These are phyloP conservation scores for Coelastrella sp. DNA, from an alignment of 139 green algal species.

Conservation along the genomic window DNA sequence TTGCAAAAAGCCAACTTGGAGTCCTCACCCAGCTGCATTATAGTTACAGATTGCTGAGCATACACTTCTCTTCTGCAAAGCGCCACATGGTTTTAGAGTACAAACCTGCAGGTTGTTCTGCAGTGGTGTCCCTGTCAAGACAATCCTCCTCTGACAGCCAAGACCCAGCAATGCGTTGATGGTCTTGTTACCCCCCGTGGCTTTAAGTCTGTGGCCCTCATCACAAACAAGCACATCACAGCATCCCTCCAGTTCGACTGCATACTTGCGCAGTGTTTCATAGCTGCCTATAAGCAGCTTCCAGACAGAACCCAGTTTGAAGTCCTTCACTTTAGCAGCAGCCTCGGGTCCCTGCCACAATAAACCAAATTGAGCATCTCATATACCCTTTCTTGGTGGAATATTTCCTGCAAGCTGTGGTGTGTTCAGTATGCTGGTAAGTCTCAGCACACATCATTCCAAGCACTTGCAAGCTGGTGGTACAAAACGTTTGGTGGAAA, in stretches of 20 bases:
- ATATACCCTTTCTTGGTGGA: no score
- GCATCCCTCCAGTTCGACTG: slow-evolving; percentile 55
- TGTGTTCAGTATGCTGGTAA: neutral
- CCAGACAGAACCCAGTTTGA: slow-evolving; percentile 41
- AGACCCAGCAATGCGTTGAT: slow-evolving; percentile 78
- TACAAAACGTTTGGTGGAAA: no score
- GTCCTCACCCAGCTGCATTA: no score
- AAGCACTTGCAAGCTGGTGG: no score
- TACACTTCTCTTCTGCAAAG: no score
- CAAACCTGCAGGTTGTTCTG: slow-evolving; percentile 30
- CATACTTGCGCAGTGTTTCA: slow-evolving; percentile 53
- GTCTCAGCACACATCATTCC: no score
- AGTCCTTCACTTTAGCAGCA: slow-evolving; percentile 44
- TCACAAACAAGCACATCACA: slow-evolving; percentile 84
- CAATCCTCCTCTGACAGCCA: slow-evolving; percentile 72
- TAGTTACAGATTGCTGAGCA: no score
- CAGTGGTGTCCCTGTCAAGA: slow-evolving; percentile 65
- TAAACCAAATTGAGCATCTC: no score
- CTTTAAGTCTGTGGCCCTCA: slow-evolving; percentile 90
- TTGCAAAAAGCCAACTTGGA: neutral
- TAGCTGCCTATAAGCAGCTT: slow-evolving; percentile 53
- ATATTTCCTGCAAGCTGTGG: neutral
- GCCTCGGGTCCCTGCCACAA: slow-evolving; percentile 25
- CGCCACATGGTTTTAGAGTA: no score
- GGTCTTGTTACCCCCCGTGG: slow-evolving; percentile 85